Conservation (phyloP, 2,329 filamentous ascomycete genomes). For the Nemania bipapillata region DNA sequence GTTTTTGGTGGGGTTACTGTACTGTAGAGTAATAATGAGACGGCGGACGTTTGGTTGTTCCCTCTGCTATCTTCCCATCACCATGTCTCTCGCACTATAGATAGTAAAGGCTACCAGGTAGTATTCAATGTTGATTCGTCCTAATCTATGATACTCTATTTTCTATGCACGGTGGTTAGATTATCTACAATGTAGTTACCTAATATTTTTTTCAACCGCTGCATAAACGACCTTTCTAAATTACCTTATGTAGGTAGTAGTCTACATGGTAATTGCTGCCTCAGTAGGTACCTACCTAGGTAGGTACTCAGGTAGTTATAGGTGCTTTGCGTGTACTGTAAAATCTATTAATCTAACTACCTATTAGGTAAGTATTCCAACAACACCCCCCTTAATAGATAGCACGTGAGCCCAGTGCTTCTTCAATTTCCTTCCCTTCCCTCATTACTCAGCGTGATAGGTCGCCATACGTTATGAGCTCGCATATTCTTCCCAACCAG, state of each 20-base stretch:
- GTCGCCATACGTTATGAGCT: neutral
- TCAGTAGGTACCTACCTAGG: no score
- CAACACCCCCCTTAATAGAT: neutral
- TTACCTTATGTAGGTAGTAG: no score
- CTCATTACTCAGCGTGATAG: neutral
- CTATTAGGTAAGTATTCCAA: neutral
- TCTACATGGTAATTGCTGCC: no score
- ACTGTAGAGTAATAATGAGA: conserved; percentile 27
- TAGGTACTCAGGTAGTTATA: no score
- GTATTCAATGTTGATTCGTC: neutral
- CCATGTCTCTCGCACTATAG: neutral
- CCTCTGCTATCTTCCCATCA: neutral
- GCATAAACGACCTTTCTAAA: no score
- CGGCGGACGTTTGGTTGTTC: conserved; percentile 7
- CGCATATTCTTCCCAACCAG: neutral
- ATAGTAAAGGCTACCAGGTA: neutral
- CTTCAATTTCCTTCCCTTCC: neutral
- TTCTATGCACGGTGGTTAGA: no score
- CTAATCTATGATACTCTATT: no score
- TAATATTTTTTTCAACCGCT: no score
- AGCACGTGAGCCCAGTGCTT: neutral
- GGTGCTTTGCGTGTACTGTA: neutral
- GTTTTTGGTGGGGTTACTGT: conserved; percentile 23
- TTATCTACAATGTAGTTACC: no score
- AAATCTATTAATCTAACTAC: neutral